Conservation (phyloP, 352 stramenopile genomes). For the Phytophthora pinifolia region DNA sequence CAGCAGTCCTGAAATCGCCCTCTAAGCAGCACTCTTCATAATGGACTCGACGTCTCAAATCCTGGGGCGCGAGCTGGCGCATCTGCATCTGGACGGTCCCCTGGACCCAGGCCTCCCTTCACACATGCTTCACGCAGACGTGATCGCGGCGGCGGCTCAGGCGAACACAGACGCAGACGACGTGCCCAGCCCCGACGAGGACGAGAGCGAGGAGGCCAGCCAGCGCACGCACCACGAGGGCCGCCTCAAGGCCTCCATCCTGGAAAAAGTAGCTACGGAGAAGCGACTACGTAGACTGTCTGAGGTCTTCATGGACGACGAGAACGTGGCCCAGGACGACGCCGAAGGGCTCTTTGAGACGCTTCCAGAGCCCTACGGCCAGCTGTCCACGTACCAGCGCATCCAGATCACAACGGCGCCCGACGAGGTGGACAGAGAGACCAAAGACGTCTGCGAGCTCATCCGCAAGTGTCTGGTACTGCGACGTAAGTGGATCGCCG, state of each 20-base stretch:
- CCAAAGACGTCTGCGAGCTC: slow-evolving; percentile 73
- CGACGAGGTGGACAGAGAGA: slow-evolving; percentile 74
- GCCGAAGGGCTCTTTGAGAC: slow-evolving; percentile 68
- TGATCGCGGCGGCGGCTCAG: slow-evolving; percentile 25
- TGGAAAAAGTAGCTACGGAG: slow-evolving; percentile 75
- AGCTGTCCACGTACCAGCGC: slow-evolving; percentile 69
- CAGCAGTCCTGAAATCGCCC: not conserved
- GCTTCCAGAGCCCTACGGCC: slow-evolving; percentile 77
- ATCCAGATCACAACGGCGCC: slow-evolving; percentile 73
- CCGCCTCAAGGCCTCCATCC: slow-evolving; percentile 70
- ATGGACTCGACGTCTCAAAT: slow-evolving; percentile 13
- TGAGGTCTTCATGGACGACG: slow-evolving; percentile 30
- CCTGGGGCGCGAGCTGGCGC: slow-evolving; percentile 18
- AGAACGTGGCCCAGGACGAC: slow-evolving; percentile 26
- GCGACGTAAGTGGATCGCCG: slow-evolving; percentile 70
- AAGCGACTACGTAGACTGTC: slow-evolving; percentile 67
- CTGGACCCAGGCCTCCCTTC: slow-evolving; percentile 14
- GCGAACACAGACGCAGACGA: slow-evolving; percentile 23
- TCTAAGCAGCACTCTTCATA: not conserved
- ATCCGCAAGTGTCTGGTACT: slow-evolving; percentile 77
- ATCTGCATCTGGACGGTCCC: slow-evolving; percentile 15
- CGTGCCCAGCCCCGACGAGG: slow-evolving; percentile 36
- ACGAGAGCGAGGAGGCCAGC: slow-evolving; percentile 23
- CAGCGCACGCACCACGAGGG: slow-evolving; percentile 56
- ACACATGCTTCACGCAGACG: slow-evolving; percentile 30